Evolutionary conservation across 306 rosid species (phyloP).

Genomic region (Corylus avellana): DNA sequence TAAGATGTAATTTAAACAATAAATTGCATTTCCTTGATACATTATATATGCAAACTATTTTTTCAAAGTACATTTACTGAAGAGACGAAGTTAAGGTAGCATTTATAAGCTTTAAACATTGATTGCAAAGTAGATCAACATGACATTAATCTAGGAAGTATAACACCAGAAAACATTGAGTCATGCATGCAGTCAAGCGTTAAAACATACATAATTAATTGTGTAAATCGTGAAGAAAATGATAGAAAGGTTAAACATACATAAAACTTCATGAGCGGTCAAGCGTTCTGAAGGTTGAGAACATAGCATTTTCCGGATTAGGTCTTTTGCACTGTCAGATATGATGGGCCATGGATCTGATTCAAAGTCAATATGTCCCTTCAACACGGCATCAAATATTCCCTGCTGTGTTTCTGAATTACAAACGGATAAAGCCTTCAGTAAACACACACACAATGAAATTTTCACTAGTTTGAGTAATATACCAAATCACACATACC

Average conservation of each 20-base stretch:
- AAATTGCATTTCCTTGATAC: conserved; percentile 5
- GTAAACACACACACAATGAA: conserved; percentile 32
- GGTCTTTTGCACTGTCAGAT: conserved; percentile 82
- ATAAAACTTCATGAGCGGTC: conserved; percentile 88
- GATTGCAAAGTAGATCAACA: conserved; percentile 26
- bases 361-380: conserved; percentile 90
- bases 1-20: conserved; percentile 24
- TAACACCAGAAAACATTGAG: conserved; percentile 3
- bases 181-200: too few species aligned
- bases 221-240: conserved; percentile 22
- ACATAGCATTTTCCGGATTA: conserved; percentile 80
- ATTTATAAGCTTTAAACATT: conserved; percentile 18
- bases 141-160: conserved; percentile 8
- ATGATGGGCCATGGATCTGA: conserved; percentile 95
- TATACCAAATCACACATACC: conserved; percentile 44
- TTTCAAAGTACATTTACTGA: conserved; percentile 11
- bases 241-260: conserved; percentile 55
- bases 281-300: conserved; percentile 78
- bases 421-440: conserved; percentile 41
- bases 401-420: conserved; percentile 94
- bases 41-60: conserved; percentile 2
- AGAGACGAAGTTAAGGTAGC: conserved; percentile 1
- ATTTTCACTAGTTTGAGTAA: not conserved
- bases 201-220: not conserved
- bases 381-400: conserved; percentile 90